A percentile compares a stretch with the other conserved stretches of the same genome.
phyloP scores from a whole-genome alignment of 2,329 filamentous ascomycete species.

The Scleromitrula shiraiana region DNA sequence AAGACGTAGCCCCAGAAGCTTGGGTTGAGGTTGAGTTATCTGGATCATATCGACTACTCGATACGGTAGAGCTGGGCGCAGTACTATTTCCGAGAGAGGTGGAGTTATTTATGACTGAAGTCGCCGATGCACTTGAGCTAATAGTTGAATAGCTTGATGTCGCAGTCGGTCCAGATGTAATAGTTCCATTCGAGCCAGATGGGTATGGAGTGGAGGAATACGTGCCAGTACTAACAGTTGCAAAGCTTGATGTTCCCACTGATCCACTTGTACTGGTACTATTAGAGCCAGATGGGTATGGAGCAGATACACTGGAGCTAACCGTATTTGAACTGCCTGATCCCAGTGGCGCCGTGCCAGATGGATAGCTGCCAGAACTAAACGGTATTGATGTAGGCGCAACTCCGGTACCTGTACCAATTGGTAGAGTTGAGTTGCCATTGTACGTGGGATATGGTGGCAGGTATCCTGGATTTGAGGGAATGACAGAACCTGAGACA shows the following conservation, averaged over 20 bases:
- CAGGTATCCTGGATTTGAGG: background rate
- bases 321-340: conserved; percentile 9
- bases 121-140: background rate
- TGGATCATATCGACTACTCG: background rate
- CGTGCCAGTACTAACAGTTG: no score
- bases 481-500: background rate
- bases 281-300: conserved; percentile 11
- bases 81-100: background rate
- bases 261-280: conserved; percentile 7
- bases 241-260: conserved; percentile 11
- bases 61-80: background rate
- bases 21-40: conserved; percentile 3
- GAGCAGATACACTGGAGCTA: conserved; percentile 2
- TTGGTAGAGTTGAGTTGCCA: background rate
- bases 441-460: conserved; percentile 5
- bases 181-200: conserved; percentile 10
- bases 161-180: conserved; percentile 8
- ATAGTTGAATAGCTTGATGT: no score
- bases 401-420: conserved; percentile 1
- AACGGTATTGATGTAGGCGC: background rate
- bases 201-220: conserved; percentile 8
- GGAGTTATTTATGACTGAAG: background rate
- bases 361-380: conserved; percentile 2
- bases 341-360: conserved; percentile 1
- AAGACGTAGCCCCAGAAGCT: background rate